phyloP scores from a whole-genome alignment of 768 basidiomycete genomes.

The Dacryopinax spathularia region DNA sequence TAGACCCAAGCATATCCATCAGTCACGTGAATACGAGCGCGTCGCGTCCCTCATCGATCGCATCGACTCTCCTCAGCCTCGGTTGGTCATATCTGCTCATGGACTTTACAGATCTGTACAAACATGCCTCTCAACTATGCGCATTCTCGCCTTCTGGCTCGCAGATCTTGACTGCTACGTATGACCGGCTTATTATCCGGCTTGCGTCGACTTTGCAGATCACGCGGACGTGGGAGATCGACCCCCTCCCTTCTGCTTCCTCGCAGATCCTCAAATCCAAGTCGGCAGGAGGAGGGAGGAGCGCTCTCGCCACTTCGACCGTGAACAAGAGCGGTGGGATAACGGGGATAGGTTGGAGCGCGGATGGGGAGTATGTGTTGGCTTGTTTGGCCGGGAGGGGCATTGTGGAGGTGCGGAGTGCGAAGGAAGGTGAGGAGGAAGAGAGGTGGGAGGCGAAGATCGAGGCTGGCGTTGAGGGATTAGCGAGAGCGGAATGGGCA shows the following conservation, averaged over 20 bases:
- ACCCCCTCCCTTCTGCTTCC: constrained; percentile 40
- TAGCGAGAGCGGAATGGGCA: constrained; percentile 81
- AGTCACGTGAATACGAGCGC: neutral
- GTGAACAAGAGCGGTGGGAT: constrained; percentile 33
- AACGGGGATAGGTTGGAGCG: constrained; percentile 72
- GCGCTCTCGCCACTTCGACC: constrained; percentile 14
- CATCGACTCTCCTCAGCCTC: neutral
- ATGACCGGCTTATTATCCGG: constrained; percentile 68
- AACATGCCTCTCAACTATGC: constrained; percentile 53
- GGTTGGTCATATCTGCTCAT: too few relatives aligned
- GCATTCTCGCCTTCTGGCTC: constrained; percentile 76
- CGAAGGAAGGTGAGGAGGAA: constrained; percentile 63
- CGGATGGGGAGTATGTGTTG: constrained; percentile 74
- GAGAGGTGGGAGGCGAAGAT: constrained; percentile 52
- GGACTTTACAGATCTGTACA: constrained; percentile 78
- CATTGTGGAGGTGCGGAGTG: constrained; percentile 44
- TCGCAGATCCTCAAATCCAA: constrained; percentile 27
- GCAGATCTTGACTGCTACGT: constrained; percentile 66
- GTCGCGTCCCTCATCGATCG: neutral
- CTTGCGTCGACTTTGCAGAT: constrained; percentile 75
- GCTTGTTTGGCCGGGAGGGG: constrained; percentile 63
- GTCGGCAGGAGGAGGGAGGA: constrained; percentile 24
- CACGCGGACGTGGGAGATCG: constrained; percentile 61
- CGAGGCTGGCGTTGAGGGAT: constrained; percentile 69
- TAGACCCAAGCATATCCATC: too few relatives aligned